Conservation (phyloP, 495 filamentous ascomycete genomes). For the Polyplosphaeria fusca region DNA sequence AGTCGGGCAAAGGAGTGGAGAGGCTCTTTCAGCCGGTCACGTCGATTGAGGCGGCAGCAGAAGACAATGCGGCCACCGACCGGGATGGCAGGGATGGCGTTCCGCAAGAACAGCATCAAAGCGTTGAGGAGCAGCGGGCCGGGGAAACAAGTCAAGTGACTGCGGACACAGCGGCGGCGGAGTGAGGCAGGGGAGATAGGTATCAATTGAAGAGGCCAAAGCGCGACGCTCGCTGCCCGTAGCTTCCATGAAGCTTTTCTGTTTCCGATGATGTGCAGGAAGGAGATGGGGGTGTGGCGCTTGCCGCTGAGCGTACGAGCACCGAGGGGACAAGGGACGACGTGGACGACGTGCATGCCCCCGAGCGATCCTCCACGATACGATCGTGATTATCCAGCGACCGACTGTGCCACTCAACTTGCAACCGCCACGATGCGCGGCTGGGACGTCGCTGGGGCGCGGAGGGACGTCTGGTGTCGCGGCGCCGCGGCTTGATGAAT, state of each 20-base stretch:
- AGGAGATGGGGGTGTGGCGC: conserved; percentile 33
- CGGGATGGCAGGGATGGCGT: conserved; percentile 31
- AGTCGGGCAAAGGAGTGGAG: conserved; percentile 67
- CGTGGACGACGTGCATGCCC: conserved; percentile 22
- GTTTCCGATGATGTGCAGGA: conserved; percentile 45
- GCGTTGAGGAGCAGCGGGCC: conserved; percentile 34
- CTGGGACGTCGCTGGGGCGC: conserved; percentile 13
- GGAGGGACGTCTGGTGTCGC: background rate
- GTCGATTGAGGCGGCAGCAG: conserved; percentile 29
- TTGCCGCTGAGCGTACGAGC: conserved; percentile 21
- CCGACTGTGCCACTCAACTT: conserved; percentile 29
- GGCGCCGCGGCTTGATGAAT: conserved; percentile 28
- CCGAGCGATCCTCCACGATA: conserved; percentile 29
- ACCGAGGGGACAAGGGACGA: conserved; percentile 15
- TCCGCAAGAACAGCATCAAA: conserved; percentile 29
- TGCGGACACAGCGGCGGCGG: conserved; percentile 38
- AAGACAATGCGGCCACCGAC: conserved; percentile 27
- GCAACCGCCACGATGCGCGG: conserved; percentile 25
- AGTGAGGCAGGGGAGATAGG: conserved; percentile 44
- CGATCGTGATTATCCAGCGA: conserved; percentile 27
- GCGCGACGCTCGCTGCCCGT: conserved; percentile 21
- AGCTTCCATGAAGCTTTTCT: conserved; percentile 24
- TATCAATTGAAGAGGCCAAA: conserved; percentile 26
- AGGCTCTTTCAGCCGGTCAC: conserved; percentile 46
- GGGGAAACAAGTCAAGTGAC: conserved; percentile 34